A percentile compares a stretch with the other conserved stretches of the same genome.
phyloP scores from a whole-genome alignment of 441 rosid genomes.

The Rhodomyrtus psidioides region DNA sequence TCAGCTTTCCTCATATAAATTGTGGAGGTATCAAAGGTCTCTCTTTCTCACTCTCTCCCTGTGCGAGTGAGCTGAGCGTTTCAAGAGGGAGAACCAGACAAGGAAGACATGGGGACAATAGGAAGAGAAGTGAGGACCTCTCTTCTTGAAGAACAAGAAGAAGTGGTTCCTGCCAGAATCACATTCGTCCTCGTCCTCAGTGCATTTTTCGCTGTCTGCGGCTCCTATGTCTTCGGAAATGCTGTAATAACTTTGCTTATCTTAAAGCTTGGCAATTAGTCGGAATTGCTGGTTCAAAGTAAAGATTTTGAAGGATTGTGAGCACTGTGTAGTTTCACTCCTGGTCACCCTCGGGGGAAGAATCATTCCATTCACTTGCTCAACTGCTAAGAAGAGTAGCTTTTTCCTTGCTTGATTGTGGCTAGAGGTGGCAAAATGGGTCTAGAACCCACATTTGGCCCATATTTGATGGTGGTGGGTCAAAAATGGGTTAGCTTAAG shows the following conservation, averaged over 20 bases:
- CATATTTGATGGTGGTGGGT: too few relatives aligned
- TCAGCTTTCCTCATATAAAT: background rate
- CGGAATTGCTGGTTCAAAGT: too few relatives aligned
- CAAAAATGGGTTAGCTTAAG: too few relatives aligned
- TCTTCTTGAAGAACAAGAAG: background rate
- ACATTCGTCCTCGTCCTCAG: slow-evolving; percentile 2
- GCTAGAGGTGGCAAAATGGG: too few relatives aligned
- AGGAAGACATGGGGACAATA: background rate
- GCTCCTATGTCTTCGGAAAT: slow-evolving; percentile 27
- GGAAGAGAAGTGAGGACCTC: background rate
- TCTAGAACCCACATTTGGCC: too few relatives aligned
- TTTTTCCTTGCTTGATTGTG: too few relatives aligned
- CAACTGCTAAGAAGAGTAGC: too few relatives aligned
- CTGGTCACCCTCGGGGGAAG: too few relatives aligned
- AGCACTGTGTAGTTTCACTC: too few relatives aligned
- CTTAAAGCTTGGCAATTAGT: background rate
- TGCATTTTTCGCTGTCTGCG: slow-evolving; percentile 19
- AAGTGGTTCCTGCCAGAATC: background rate
- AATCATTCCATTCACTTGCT: too few relatives aligned
- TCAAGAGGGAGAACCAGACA: background rate
- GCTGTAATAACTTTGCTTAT: slow-evolving; percentile 12
- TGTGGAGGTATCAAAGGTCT: background rate
- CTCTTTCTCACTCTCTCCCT: background rate
- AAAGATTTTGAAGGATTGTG: too few relatives aligned
- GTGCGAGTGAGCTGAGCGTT: background rate